A percentile compares a stretch with the other conserved stretches of the same genome.
Conservation (phyloP, 169 alveolate species). For the Toxoplasma gondii region DNA sequence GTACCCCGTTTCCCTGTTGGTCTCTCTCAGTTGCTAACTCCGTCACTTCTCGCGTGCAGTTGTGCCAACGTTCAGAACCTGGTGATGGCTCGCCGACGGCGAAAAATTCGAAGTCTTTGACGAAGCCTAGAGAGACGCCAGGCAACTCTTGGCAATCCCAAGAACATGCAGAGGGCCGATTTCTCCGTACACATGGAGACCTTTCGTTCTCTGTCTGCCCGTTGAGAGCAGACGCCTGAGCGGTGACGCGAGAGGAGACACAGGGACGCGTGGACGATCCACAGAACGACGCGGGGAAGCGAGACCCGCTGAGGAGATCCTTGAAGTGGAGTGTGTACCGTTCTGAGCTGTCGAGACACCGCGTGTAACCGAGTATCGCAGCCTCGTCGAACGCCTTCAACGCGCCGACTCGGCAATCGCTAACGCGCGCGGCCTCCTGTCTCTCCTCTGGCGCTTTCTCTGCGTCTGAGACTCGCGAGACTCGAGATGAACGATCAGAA, state of each 20-base stretch:
- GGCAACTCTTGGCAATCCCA: background rate
- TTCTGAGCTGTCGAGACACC: background rate
- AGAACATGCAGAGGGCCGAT: background rate
- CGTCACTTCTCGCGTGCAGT: background rate
- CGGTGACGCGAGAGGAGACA: too few species aligned
- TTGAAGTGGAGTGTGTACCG: background rate
- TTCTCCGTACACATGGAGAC: background rate
- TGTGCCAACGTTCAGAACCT: background rate
- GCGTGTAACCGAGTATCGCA: background rate
- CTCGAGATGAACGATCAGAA: too few species aligned
- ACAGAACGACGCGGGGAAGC: background rate
- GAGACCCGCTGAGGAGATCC: background rate
- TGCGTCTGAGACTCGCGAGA: background rate
- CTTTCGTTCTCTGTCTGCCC: background rate
- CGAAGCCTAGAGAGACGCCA: background rate
- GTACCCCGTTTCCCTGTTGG: background rate
- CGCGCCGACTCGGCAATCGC: background rate
- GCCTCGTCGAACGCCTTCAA: background rate
- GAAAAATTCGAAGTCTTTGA: conserved; percentile 8
- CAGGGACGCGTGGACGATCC: background rate
- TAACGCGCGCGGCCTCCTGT: background rate
- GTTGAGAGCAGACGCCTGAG: background rate
- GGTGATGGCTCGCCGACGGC: background rate
- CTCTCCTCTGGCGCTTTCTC: background rate
- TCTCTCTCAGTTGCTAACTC: too few species aligned